Evolutionary conservation across 2,329 filamentous ascomycete genomes (phyloP), one percentile per base, ranked within the genome.

Genomic region (Diaporthe sp.): DNA sequence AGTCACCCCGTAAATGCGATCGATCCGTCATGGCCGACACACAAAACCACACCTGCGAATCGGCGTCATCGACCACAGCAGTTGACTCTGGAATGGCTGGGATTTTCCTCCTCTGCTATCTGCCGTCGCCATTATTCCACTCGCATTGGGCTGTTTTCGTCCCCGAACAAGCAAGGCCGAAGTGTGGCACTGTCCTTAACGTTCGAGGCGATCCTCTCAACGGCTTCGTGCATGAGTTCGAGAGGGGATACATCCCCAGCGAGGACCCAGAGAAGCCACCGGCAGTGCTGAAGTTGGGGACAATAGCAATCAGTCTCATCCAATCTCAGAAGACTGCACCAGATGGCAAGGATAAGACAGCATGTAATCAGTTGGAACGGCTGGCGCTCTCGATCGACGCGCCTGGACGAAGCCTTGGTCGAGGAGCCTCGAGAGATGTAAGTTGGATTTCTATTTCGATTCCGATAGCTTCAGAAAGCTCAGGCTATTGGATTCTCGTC

Each of bases 41-140:
- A 22, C n/a, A 37, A 22, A 2, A 39, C 13, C 19, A 9, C n/a
- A 68, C 9, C 47, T 27, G 30, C n/a, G 63, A 68, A 25, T 30
- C 32, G 32, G n/a, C 32, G 9, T 0, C 32, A 15, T 37, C 47
- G 32, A 25, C 32, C 5, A n/a, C 47, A 39, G 25, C 47, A 17
- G 13, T 22, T 2, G 32, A 30, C 15, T 39, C n/a, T 53, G n/a
- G 4, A 22, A 53, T 17, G 19, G 22, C 50, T 6, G 71, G 53
- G 7, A 44, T 73, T 25, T 73, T 50, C 30, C 71, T 73, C 35
- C 71, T 73, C 37, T 73, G 71, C 19, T 73, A 73, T 19, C 19
- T 73, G 27, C 71, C 71, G 15, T 73, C 71, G 10, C 71, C 61
- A 5, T 58, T 73, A n/a, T 73, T 73, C n/a, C 51, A 73, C 44